Evolutionary conservation across 2,329 filamentous ascomycete genomes (phyloP), one percentile per base, ranked within the genome.

Genomic region (Paraconiothyrium sp.): DNA sequence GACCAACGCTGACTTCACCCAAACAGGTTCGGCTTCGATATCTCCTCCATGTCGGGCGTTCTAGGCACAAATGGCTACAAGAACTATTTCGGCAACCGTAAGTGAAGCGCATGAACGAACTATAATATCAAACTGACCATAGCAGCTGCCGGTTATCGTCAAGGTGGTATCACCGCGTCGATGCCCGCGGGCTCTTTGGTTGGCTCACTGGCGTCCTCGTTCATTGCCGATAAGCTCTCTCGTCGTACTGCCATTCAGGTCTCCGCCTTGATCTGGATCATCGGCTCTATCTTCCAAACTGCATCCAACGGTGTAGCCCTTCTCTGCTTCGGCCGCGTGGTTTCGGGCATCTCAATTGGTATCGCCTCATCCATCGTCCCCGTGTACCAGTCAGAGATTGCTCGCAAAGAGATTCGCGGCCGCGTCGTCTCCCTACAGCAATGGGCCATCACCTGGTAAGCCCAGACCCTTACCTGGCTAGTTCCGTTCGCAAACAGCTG

Each of bases 341-440:
- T 95, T 77, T 92, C 92, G 59, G 93, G 94, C 81, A 81, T 97
- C 9, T 92, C 93, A 46, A 92, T 97, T 62, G 94, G 94, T 78
- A 91, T 93, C 75, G 84, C 96, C 50, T 97, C 93, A 0, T 94
- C 93, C 51, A 97, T 97, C 68, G 93, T 97, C 1, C 94, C 94
- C 0, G 91, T 97, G 49, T 97, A 97, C 76, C 93, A 97, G 76
- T 94, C 93, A 48, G 94, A 97, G 77, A 97, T 97, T 20, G 78
- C 79, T 2, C 78, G 78, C 14, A 79, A 79, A 60, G 72, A 78
- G 16, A 81, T 80, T 35, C 75, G 79, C 56, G 88, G 88, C 8
- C 83, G 87, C 11, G 84, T 90, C 2, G 86, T 91, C 16, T 85
- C 85, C 2, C 78, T 90, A 3, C 89, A 92, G 69, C 89, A 91